phyloP scores from a whole-genome alignment of 768 basidiomycete species.

The Coprinopsis strossmayeri region DNA sequence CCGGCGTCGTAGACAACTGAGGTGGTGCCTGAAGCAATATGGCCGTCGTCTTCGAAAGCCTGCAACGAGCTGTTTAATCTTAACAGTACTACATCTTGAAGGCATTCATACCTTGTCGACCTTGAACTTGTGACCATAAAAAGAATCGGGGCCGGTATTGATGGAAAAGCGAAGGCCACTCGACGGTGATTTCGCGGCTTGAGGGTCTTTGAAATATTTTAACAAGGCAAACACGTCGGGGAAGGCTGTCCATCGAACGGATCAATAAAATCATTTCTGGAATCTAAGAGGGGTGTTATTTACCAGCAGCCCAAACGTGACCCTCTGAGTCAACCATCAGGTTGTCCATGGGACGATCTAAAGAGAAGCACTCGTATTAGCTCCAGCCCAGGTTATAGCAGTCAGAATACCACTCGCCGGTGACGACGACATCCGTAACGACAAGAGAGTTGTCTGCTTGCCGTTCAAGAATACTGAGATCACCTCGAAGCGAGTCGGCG shows the following conservation, averaged over 20 bases:
- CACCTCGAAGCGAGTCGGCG: conserved; percentile 36
- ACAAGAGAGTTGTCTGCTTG: conserved; percentile 55
- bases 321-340: conserved; percentile 53
- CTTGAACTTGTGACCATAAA: conserved; percentile 54
- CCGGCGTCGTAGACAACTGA: conserved; percentile 48
- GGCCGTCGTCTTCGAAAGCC: conserved; percentile 67
- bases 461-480: conserved; percentile 46
- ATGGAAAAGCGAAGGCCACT: conserved; percentile 45
- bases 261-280: background rate
- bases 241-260: conserved; percentile 33
- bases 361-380: too few relatives aligned
- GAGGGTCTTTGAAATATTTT: conserved; percentile 37
- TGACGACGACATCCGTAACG: conserved; percentile 42
- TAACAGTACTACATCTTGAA: too few relatives aligned
- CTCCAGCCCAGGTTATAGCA: too few relatives aligned
- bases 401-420: conserved; percentile 44
- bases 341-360: conserved; percentile 56
- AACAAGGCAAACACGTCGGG: conserved; percentile 29
- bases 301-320: conserved; percentile 58
- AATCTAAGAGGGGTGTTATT: conserved; percentile 7
- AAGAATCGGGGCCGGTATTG: conserved; percentile 44
- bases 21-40: conserved; percentile 48
- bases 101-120: conserved; percentile 44
- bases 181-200: conserved; percentile 34
- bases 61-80: conserved; percentile 17